Percentiles rank a stretch among this genome's conserved stretches.
Conservation (phyloP, 306 rosid species). For the Malus sylvestris region DNA sequence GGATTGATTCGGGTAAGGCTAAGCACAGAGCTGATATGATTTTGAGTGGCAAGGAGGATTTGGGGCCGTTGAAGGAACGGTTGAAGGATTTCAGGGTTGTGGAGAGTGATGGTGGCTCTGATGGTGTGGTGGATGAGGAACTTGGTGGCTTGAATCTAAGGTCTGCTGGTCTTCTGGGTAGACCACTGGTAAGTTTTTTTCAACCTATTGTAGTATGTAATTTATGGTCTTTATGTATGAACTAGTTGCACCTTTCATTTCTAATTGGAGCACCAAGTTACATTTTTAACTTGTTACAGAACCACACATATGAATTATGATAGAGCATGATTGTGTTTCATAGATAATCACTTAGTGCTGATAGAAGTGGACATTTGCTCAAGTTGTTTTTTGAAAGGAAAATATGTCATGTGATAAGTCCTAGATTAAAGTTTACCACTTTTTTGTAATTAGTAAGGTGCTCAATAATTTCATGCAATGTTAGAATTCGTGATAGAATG, state of each 20-base stretch:
- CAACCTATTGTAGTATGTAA: background rate
- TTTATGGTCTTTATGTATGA: background rate
- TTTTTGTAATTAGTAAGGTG: background rate
- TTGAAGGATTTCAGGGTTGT: slow-evolving; percentile 51
- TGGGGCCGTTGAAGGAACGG: slow-evolving; percentile 46
- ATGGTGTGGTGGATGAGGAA: slow-evolving; percentile 60
- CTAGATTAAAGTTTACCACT: background rate
- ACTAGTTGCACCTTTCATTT: background rate
- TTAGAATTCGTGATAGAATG: background rate
- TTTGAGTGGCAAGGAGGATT: slow-evolving; percentile 42
- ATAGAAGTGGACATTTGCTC: background rate
- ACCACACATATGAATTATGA: background rate
- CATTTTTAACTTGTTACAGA: background rate
- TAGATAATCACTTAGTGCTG: background rate
- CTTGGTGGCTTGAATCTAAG: slow-evolving; percentile 53
- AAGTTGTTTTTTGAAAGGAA: background rate
- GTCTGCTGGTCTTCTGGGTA: slow-evolving; percentile 59
- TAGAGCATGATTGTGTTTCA: background rate
- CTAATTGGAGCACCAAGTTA: background rate
- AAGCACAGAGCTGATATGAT: slow-evolving; percentile 42
- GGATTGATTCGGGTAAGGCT: slow-evolving; percentile 43
- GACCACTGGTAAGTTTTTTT: slow-evolving; percentile 63
- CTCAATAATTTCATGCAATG: background rate
- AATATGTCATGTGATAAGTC: background rate
- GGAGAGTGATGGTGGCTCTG: slow-evolving; percentile 39